Evolutionary conservation across 2,329 filamentous ascomycete species (phyloP).

Genomic region (Thyridium curvatum): DNA sequence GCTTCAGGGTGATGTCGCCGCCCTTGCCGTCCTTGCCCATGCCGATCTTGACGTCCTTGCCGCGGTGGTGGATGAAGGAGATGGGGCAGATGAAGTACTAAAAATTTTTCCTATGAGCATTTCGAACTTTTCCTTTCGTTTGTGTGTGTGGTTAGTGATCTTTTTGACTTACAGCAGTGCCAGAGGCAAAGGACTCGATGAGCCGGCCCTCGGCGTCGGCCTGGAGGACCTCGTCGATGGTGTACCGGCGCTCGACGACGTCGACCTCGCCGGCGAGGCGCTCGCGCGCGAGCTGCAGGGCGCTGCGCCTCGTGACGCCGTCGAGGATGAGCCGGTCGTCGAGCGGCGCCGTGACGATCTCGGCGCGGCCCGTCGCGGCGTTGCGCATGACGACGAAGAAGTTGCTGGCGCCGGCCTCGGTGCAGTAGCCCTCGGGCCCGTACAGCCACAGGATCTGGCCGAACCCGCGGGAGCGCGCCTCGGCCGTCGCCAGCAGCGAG

Average conservation of each 20-base stretch:
- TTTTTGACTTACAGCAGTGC: conserved; percentile 66
- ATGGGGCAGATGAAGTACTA: conserved; percentile 68
- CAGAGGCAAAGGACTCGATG: conserved; percentile 78
- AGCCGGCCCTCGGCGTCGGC: conserved; percentile 70
- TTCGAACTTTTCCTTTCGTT: too few relatives aligned
- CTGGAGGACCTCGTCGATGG: conserved; percentile 69
- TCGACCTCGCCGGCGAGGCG: conserved; percentile 55
- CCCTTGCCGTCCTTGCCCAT: conserved; percentile 47
- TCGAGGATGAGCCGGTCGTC: conserved; percentile 80
- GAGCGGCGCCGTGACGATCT: conserved; percentile 79
- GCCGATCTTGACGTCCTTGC: conserved; percentile 55
- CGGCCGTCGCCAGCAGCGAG: conserved; percentile 67
- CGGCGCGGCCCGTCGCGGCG: conserved; percentile 50
- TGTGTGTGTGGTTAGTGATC: too few relatives aligned
- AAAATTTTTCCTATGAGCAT: not conserved
- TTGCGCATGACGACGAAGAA: conserved; percentile 81
- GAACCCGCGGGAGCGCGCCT: conserved; percentile 68
- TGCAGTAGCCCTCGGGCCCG: conserved; percentile 69
- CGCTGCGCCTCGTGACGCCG: conserved; percentile 78
- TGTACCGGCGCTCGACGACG: conserved; percentile 77
- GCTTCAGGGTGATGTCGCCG: conserved; percentile 49
- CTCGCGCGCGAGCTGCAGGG: conserved; percentile 65
- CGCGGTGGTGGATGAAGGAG: conserved; percentile 61
- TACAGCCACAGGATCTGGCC: conserved; percentile 95
- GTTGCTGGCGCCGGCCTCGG: conserved; percentile 87